Evolutionary conservation across 345 rosid genomes (phyloP), one percentile per base, ranked within the genome.

Genomic region (Pistacia atlantica): DNA sequence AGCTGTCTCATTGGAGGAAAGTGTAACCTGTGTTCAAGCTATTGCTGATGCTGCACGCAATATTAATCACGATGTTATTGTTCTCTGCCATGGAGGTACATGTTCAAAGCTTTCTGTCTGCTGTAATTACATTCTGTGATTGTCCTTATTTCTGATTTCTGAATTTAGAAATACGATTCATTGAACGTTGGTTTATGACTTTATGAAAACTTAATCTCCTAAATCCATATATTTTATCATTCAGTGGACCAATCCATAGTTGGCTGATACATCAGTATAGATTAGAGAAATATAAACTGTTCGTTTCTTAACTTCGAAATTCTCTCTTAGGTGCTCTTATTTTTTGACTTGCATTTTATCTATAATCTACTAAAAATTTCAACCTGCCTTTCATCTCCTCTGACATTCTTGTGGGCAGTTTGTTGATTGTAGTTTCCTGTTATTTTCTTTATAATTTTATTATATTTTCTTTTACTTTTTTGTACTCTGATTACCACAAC

Each of bases 11-110:
- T 7, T 95, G 57, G 97, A 91, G 69, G 93, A 93, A 83, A 93
- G 99, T 57, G 90, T 93, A 18, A 72, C 63, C 79, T 80, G 80
- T 64, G 97, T 95, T 65, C 94, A 95, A 83, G 94, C 93, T 45
- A 95, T 95, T 80, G 96, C 96, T 57, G 89, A 93, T 81, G 94
- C 93, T 81, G 92, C 98, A 37, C 92, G 75, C 73, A 72, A 75
- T 79, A 81, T 88, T 82, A 91, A 93, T 64, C 87, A 89, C 17
- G 74, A 84, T 67, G 76, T 83, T 65, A 95, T 95, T 11, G 87
- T 95, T 61, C 84, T 93, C 76, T 93, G 99, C 81, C 98, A 95
- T 64, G 98, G 99, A 88, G 99, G 98, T 94, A 86, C 7, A 51
- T 54, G 35, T 33, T 10, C 25, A 35, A 62, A 51, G 18, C 49